Percentiles rank a stretch among this genome's conserved stretches.
Evolutionary conservation across 176 grass and related monocot species (phyloP).

Genomic region (bread wheat (Triticum aestivum)): DNA sequence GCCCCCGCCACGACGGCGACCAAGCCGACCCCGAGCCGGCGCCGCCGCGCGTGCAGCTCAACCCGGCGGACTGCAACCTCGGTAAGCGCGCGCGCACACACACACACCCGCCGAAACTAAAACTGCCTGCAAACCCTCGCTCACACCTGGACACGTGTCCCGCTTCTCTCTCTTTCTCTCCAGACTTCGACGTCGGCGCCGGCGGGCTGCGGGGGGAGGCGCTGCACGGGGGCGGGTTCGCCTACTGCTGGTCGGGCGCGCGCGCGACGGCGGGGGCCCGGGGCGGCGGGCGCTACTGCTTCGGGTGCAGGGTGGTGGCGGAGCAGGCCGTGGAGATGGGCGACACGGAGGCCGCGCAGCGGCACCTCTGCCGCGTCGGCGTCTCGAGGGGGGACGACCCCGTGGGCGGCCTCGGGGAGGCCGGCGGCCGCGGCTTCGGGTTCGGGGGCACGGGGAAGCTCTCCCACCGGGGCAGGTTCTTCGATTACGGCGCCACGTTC

Average conservation of each 20-base stretch:
- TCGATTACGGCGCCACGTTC: constrained; percentile 46
- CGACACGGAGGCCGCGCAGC: constrained; percentile 36
- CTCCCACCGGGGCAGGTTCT: constrained; percentile 45
- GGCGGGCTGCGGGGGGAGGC: constrained; percentile 43
- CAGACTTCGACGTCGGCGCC: constrained; percentile 57
- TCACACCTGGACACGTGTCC: neutral
- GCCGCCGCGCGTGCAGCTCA: constrained; percentile 37
- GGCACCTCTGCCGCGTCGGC: constrained; percentile 63
- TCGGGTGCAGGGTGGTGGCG: constrained; percentile 55
- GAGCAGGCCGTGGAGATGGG: constrained; percentile 61
- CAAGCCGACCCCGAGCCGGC: neutral
- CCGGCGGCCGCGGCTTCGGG: constrained; percentile 46
- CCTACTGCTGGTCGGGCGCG: constrained; percentile 78
- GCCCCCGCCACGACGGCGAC: neutral
- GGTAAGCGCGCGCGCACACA: constrained; percentile 7
- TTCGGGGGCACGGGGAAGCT: constrained; percentile 68
- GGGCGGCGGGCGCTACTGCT: constrained; percentile 62
- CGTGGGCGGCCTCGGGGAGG: constrained; percentile 57
- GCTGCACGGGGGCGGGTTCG: constrained; percentile 55
- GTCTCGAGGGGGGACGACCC: constrained; percentile 46
- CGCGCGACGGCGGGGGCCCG: constrained; percentile 44
- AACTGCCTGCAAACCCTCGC: neutral
- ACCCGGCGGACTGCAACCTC: constrained; percentile 64
- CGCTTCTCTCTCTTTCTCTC: no score
- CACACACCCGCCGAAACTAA: neutral